Percentiles rank a stretch among this genome's conserved stretches.
Evolutionary conservation across 306 rosid species (phyloP).

Genomic region (Ammopiptanthus mongolicus): DNA sequence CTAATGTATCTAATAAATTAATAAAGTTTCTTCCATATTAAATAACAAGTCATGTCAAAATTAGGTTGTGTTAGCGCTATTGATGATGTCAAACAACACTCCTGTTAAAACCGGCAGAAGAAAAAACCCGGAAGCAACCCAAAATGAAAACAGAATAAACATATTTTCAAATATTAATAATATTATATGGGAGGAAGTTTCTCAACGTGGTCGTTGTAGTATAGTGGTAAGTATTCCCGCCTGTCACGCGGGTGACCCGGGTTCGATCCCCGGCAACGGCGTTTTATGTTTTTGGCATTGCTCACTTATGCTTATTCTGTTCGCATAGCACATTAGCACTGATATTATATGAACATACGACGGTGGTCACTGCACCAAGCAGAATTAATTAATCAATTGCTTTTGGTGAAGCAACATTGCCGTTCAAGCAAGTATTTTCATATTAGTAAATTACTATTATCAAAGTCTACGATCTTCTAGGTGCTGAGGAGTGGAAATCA

Average conservation of each 20-base stretch:
- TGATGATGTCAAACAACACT: too few species aligned
- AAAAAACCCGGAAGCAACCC: too few species aligned
- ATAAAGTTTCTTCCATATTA: too few species aligned
- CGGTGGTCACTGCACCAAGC: neutral
- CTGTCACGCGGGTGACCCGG: conserved; percentile 36
- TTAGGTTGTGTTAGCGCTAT: too few species aligned
- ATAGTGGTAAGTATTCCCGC: conserved; percentile 38
- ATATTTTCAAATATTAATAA: too few species aligned
- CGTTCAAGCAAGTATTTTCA: conserved; percentile 25
- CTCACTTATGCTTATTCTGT: too few species aligned
- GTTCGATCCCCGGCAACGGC: conserved; percentile 59
- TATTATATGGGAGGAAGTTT: too few species aligned
- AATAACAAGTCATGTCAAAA: too few species aligned
- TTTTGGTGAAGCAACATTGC: conserved; percentile 2
- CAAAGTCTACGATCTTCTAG: neutral
- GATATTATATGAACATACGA: neutral
- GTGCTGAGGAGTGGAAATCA: conserved; percentile 7
- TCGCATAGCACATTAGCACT: too few species aligned
- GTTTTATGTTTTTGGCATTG: neutral
- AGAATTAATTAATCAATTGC: neutral
- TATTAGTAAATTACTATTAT: conserved; percentile 1
- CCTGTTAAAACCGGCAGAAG: too few species aligned
- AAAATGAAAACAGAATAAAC: too few species aligned
- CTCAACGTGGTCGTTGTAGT: conserved; percentile 30
- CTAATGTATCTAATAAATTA: too few species aligned